These are phyloP conservation scores for Fragilaria crotonensis DNA, from an alignment of 108 stramenopile species.

Conservation along the genomic window DNA sequence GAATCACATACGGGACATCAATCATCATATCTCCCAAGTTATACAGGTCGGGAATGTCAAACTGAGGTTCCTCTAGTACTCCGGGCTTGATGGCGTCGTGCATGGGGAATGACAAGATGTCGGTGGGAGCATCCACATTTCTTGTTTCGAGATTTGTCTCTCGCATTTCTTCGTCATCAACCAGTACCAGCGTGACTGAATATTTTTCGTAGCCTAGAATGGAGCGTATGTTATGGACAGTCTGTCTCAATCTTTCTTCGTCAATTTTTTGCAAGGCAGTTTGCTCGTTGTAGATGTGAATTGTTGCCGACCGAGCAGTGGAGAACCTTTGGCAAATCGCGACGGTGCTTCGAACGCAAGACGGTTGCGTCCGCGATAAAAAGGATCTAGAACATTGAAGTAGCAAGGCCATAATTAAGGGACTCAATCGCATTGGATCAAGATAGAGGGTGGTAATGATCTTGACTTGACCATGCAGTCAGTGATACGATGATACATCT, in stretches of 20 bases:
- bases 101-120: slow-evolving; percentile 85
- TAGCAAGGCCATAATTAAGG: too few species aligned
- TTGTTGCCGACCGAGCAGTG: too few species aligned
- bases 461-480: too few species aligned
- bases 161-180: slow-evolving; percentile 67
- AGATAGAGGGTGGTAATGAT: too few species aligned
- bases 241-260: slow-evolving; percentile 19
- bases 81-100: slow-evolving; percentile 48
- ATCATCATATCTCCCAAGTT: slow-evolving; percentile 88
- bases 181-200: slow-evolving; percentile 50
- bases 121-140: slow-evolving; percentile 62
- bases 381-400: too few species aligned
- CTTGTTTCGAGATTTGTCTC: slow-evolving; percentile 63
- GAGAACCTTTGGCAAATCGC: too few species aligned
- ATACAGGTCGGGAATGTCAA: slow-evolving; percentile 72
- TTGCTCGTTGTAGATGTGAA: slow-evolving; percentile 43
- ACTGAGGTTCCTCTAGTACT: slow-evolving; percentile 48
- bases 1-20: slow-evolving; percentile 81
- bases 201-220: slow-evolving; percentile 66
- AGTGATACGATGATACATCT: too few species aligned
- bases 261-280: slow-evolving; percentile 26
- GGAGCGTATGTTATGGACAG: slow-evolving; percentile 36
- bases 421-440: too few species aligned
- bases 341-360: too few species aligned
- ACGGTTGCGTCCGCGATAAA: too few species aligned